phyloP scores from a whole-genome alignment of 1,284 basidiomycete genomes.

The Trametes sp. region DNA sequence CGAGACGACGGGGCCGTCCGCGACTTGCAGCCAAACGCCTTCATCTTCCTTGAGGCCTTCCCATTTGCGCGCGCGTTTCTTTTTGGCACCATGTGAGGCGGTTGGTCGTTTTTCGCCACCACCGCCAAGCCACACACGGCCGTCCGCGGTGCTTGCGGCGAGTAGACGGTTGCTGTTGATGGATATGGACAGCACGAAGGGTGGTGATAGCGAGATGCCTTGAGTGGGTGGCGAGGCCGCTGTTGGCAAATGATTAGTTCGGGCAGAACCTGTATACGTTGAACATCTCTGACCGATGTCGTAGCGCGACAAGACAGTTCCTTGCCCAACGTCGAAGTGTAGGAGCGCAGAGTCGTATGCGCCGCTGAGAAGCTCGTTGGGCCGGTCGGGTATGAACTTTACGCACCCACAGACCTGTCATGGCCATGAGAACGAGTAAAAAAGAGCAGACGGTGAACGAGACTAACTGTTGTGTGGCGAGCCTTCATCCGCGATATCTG shows the following conservation, averaged over 20 bases:
- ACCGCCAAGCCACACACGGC: constrained; percentile 70
- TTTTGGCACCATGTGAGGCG: constrained; percentile 43
- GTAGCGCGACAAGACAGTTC: constrained; percentile 62
- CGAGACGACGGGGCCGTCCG: constrained; percentile 74
- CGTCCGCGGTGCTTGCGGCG: constrained; percentile 79
- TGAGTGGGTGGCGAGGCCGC: constrained; percentile 50
- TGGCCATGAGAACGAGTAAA: background rate
- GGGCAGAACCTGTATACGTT: no score
- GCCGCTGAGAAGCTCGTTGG: constrained; percentile 74
- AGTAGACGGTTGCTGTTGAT: constrained; percentile 64
- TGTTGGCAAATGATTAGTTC: constrained; percentile 38
- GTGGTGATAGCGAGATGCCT: constrained; percentile 69
- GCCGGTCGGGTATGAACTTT: constrained; percentile 72
- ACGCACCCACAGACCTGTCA: constrained; percentile 72
- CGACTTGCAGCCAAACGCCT: constrained; percentile 57
- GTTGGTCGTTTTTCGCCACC: constrained; percentile 63
- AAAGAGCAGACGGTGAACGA: background rate
- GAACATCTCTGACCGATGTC: constrained; percentile 71
- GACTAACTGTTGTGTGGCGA: constrained; percentile 66
- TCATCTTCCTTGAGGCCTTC: constrained; percentile 63
- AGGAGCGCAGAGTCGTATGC: constrained; percentile 76
- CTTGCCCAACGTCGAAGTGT: constrained; percentile 70
- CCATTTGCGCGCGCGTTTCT: constrained; percentile 74
- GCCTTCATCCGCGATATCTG: constrained; percentile 62
- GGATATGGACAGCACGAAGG: constrained; percentile 70